Conservation (phyloP, 2,329 filamentous ascomycete genomes). For the Alternaria metachromatica region DNA sequence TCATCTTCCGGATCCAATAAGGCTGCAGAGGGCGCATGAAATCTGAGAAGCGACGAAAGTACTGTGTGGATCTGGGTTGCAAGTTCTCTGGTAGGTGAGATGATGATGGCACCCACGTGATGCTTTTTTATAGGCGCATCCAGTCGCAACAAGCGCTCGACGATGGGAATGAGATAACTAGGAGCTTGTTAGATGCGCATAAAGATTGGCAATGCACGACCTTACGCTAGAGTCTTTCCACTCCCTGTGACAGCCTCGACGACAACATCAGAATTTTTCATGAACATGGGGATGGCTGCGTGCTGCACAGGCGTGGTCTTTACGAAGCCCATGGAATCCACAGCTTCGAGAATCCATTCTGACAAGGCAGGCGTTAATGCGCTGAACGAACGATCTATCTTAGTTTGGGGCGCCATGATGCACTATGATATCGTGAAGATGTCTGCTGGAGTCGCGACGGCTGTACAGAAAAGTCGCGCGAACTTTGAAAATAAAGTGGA, state of each 20-base stretch:
- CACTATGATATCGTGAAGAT: background rate
- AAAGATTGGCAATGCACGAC: background rate
- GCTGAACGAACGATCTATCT: constrained; percentile 65
- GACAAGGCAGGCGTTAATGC: constrained; percentile 73
- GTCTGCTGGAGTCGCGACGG: constrained; percentile 5
- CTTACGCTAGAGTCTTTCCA: constrained; percentile 44
- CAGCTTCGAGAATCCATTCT: constrained; percentile 85
- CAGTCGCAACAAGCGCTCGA: constrained; percentile 80
- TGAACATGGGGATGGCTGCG: constrained; percentile 85
- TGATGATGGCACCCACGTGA: constrained; percentile 87
- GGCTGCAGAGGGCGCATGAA: constrained; percentile 80
- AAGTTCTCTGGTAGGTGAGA: constrained; percentile 92
- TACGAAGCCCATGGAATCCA: constrained; percentile 81
- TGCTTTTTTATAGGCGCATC: constrained; percentile 87
- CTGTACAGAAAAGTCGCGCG: constrained; percentile 9
- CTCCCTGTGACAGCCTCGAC: constrained; percentile 69
- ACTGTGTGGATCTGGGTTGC: constrained; percentile 90
- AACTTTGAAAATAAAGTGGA: constrained; percentile 29
- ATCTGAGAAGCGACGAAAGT: constrained; percentile 75
- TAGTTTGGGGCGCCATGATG: constrained; percentile 44
- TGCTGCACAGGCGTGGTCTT: constrained; percentile 96
- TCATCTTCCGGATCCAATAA: constrained; percentile 62
- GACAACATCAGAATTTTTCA: constrained; percentile 89
- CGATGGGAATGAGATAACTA: constrained; percentile 77
- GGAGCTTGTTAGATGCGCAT: background rate